Conservation (phyloP, 176 grass and related monocot species). For the Cenchrus americanus region DNA sequence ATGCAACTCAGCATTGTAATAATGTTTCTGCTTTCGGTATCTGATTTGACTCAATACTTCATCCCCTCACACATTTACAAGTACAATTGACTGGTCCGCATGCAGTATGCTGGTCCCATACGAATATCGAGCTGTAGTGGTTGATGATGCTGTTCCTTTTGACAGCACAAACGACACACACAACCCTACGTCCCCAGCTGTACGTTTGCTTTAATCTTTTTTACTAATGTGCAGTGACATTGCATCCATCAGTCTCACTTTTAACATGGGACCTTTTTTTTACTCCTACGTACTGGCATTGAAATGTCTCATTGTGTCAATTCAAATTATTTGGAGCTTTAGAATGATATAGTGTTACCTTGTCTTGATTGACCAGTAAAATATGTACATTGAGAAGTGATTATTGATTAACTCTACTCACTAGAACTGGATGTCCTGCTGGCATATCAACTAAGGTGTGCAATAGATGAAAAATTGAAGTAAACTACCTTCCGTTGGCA, state of each 20-base stretch:
- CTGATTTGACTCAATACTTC: neutral
- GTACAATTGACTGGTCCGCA: neutral
- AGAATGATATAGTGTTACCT: neutral
- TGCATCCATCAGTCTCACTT: constrained; percentile 6
- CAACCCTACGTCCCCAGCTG: neutral
- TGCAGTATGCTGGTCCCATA: neutral
- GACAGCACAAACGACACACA: neutral
- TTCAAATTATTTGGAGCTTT: neutral
- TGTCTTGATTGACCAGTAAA: neutral
- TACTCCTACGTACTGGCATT: neutral
- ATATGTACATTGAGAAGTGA: neutral
- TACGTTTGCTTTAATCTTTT: neutral
- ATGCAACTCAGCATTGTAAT: neutral
- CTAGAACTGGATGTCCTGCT: neutral
- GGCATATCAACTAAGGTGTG: neutral
- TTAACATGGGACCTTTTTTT: neutral
- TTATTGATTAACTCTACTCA: neutral
- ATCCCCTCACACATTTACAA: too few species aligned
- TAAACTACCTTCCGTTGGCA: constrained; percentile 56
- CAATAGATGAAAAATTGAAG: neutral
- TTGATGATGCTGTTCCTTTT: neutral
- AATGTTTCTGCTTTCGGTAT: neutral
- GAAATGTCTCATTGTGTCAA: neutral
- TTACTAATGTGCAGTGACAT: neutral
- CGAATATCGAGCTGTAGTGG: neutral